Percentiles rank a stretch among this genome's conserved stretches.
phyloP scores from a whole-genome alignment of 2,329 filamentous ascomycete species.

The Neofusicoccum laricinum region DNA sequence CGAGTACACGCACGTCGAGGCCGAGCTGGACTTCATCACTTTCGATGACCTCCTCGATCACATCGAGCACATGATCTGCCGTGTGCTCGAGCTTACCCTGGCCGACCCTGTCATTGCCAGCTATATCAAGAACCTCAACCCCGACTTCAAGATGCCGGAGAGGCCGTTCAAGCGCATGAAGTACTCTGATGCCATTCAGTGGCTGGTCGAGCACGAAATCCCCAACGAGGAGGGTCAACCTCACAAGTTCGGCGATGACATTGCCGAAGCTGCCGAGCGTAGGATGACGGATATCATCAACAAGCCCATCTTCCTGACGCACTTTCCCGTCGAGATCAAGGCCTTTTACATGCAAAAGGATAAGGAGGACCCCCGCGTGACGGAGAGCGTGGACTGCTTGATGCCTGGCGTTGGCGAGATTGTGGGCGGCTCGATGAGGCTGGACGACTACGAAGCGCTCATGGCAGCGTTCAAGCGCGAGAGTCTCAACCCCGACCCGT shows the following conservation, averaged over 20 bases:
- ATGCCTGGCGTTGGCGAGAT: conserved; percentile 98
- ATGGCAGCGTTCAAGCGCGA: conserved; percentile 85
- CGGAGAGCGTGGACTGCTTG: conserved; percentile 82
- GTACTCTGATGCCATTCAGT: conserved; percentile 90
- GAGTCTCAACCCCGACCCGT: conserved; percentile 77
- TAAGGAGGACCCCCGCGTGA: conserved; percentile 72
- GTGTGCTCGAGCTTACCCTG: conserved; percentile 75
- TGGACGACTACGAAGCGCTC: conserved; percentile 85
- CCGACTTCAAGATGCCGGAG: conserved; percentile 75
- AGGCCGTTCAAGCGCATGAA: conserved; percentile 93
- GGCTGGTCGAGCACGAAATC: conserved; percentile 87
- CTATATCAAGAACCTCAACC: conserved; percentile 84
- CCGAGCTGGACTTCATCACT: conserved; percentile 91
- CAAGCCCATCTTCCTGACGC: conserved; percentile 90
- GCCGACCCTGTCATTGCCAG: conserved; percentile 69
- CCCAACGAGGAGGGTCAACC: conserved; percentile 88
- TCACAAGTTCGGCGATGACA: conserved; percentile 93
- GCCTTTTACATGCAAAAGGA: conserved; percentile 99
- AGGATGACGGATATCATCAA: conserved; percentile 97
- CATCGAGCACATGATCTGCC: conserved; percentile 82
- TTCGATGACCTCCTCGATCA: conserved; percentile 87
- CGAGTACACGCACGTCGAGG: conserved; percentile 96
- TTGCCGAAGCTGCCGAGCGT: conserved; percentile 94
- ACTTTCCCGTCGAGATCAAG: conserved; percentile 97
- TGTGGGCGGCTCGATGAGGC: conserved; percentile 94